Conservation (phyloP, 495 filamentous ascomycete genomes). For the Aeminium ludgeri region DNA sequence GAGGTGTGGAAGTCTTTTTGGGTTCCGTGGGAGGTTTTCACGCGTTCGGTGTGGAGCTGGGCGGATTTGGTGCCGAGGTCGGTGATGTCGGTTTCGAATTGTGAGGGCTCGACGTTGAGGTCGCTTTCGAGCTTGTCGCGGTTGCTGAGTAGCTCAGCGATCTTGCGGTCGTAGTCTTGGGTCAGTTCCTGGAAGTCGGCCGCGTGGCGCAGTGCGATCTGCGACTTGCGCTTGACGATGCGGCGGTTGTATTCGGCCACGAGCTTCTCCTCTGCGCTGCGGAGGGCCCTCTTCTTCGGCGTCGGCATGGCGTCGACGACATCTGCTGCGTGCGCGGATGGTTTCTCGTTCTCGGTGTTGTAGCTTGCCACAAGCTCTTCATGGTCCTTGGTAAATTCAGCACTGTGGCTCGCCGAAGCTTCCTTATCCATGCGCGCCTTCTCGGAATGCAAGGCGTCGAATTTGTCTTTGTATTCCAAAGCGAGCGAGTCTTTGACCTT, state of each 20-base stretch:
- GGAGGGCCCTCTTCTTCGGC: slow-evolving; percentile 9
- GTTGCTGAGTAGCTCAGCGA: slow-evolving; percentile 11
- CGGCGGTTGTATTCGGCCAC: slow-evolving; percentile 15
- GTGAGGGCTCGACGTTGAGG: slow-evolving; percentile 7
- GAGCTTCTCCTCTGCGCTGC: slow-evolving; percentile 12
- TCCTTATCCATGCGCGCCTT: slow-evolving; percentile 11
- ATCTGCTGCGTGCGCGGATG: slow-evolving; percentile 1
- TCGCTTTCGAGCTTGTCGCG: slow-evolving; percentile 15
- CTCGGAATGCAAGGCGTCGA: slow-evolving; percentile 11
- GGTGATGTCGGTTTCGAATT: slow-evolving; percentile 12
- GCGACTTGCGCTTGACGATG: slow-evolving; percentile 16
- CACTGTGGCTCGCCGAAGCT: slow-evolving; percentile 6
- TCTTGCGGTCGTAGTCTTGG: slow-evolving; percentile 14
- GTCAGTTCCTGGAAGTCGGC: slow-evolving; percentile 14
- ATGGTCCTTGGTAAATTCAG: slow-evolving; percentile 12
- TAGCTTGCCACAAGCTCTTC: slow-evolving; percentile 12
- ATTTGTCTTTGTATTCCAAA: slow-evolving; percentile 14
- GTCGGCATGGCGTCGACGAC: slow-evolving; percentile 8
- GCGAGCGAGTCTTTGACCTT: slow-evolving; percentile 16
- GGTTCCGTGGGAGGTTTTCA: too few species aligned
- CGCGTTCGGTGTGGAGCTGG: slow-evolving; percentile 8
- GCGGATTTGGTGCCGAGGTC: slow-evolving; percentile 10
- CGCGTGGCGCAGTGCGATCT: slow-evolving; percentile 16
- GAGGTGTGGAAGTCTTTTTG: too few species aligned
- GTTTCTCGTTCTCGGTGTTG: slow-evolving; percentile 6